phyloP scores from a whole-genome alignment of 306 rosid genomes.

The Dalbergia oliveri region DNA sequence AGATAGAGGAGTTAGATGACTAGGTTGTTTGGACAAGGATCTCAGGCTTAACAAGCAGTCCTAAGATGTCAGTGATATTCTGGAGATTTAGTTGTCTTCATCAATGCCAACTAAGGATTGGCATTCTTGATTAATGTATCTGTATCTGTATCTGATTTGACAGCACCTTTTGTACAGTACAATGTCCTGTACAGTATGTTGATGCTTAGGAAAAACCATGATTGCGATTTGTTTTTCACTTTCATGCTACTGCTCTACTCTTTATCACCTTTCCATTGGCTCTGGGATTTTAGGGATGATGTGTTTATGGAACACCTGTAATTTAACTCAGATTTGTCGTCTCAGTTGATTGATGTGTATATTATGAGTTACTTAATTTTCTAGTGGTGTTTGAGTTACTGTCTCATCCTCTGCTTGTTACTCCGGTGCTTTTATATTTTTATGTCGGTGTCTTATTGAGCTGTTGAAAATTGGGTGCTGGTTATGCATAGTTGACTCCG shows the following conservation, averaged over 20 bases:
- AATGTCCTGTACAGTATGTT: conserved; percentile 53
- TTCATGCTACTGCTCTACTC: conserved; percentile 32
- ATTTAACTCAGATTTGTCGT: conserved; percentile 40
- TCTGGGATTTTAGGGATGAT: conserved; percentile 41
- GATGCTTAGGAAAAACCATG: conserved; percentile 47
- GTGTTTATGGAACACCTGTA: conserved; percentile 30
- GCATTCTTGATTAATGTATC: conserved; percentile 45
- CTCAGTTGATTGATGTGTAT: conserved; percentile 48
- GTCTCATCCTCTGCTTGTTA: conserved; percentile 2
- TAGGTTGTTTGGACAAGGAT: conserved; percentile 54
- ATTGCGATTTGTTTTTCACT: conserved; percentile 42
- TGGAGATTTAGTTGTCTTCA: conserved; percentile 56
- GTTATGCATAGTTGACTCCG: not conserved
- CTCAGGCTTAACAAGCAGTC: conserved; percentile 47
- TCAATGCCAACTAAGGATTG: conserved; percentile 46
- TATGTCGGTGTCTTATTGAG: not conserved
- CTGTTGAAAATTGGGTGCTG: not conserved
- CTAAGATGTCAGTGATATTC: conserved; percentile 46
- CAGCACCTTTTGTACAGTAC: conserved; percentile 36
- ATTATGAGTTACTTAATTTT: conserved; percentile 22
- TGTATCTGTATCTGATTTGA: conserved; percentile 50
- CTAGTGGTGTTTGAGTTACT: not conserved
- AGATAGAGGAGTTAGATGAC: conserved; percentile 88
- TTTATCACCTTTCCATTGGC: conserved; percentile 26
- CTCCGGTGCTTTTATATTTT: not conserved